A percentile compares a stretch with the other conserved stretches of the same genome.
Evolutionary conservation across 1,284 basidiomycete genomes (phyloP).

Genomic region (Ganoderma multipileum): DNA sequence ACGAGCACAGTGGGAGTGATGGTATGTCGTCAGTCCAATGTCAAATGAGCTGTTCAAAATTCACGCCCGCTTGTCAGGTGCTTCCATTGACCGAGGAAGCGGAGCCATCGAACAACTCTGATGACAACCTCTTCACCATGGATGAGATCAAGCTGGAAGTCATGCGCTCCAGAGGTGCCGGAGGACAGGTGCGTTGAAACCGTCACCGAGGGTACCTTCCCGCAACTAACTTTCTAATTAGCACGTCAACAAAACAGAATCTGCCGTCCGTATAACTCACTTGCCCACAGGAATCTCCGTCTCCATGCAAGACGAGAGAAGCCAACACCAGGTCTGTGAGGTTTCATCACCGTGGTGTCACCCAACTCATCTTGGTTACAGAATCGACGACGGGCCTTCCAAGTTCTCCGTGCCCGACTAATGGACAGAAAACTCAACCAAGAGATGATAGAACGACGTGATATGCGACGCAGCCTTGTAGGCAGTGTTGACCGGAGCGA

Average conservation of each 20-base stretch:
- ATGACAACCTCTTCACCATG: conserved; percentile 74
- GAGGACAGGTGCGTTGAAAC: conserved; percentile 78
- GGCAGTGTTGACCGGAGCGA: conserved; percentile 86
- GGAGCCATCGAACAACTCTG: conserved; percentile 43
- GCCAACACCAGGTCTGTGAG: conserved; percentile 84
- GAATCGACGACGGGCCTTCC: conserved; percentile 90
- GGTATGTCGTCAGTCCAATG: conserved; percentile 51
- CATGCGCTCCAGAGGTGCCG: conserved; percentile 95
- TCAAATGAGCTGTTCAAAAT: not conserved
- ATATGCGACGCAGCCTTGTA: conserved; percentile 75
- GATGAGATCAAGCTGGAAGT: conserved; percentile 92
- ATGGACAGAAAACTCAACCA: conserved; percentile 79
- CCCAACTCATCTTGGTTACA: conserved; percentile 39
- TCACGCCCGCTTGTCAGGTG: conserved; percentile 54
- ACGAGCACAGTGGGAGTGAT: conserved; percentile 92
- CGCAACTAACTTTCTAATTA: conserved; percentile 40
- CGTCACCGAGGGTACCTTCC: not conserved
- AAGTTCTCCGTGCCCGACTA: conserved; percentile 83
- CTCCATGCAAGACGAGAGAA: conserved; percentile 98
- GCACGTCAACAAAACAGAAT: conserved; percentile 99
- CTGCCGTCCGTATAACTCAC: conserved; percentile 96
- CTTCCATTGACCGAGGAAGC: conserved; percentile 78
- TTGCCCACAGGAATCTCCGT: conserved; percentile 94
- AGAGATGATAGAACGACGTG: conserved; percentile 76
- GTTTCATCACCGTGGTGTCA: not conserved